Conservation (phyloP, 306 rosid species). For the Oxytropis ochrocephala region DNA sequence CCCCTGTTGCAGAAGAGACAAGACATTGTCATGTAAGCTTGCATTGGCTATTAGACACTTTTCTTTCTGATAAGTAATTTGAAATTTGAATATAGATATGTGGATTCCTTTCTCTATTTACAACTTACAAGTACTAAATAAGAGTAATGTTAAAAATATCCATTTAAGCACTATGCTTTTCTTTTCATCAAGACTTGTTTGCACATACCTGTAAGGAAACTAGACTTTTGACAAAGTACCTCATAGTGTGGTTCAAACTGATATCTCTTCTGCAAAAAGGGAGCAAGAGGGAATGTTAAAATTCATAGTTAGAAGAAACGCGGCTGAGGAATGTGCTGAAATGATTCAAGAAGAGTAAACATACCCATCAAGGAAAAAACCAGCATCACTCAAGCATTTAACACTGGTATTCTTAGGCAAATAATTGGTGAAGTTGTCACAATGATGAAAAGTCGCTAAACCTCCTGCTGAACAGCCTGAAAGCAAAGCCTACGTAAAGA, state of each 20-base stretch:
- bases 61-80: background rate
- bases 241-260: slow-evolving; percentile 56
- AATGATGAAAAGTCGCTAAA: slow-evolving; percentile 78
- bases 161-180: slow-evolving; percentile 19
- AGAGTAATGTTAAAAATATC: background rate
- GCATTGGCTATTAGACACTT: background rate
- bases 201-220: slow-evolving; percentile 75
- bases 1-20: slow-evolving; percentile 46
- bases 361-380: slow-evolving; percentile 80
- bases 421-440: slow-evolving; percentile 59
- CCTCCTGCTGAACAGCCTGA: slow-evolving; percentile 99
- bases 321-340: background rate
- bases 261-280: slow-evolving; percentile 55
- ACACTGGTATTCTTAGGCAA: slow-evolving; percentile 63
- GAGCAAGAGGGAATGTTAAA: background rate
- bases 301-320: background rate
- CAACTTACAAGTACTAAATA: background rate
- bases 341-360: slow-evolving; percentile 1
- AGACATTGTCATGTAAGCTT: background rate
- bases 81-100: background rate
- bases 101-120: background rate
- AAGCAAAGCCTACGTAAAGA: slow-evolving; percentile 62
- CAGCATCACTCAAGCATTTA: slow-evolving; percentile 94
- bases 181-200: too few relatives aligned
- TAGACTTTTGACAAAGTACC: slow-evolving; percentile 51